Evolutionary conservation across 2,329 filamentous ascomycete genomes (phyloP), one percentile per base, ranked within the genome.

Genomic region (Colletotrichum sp.): DNA sequence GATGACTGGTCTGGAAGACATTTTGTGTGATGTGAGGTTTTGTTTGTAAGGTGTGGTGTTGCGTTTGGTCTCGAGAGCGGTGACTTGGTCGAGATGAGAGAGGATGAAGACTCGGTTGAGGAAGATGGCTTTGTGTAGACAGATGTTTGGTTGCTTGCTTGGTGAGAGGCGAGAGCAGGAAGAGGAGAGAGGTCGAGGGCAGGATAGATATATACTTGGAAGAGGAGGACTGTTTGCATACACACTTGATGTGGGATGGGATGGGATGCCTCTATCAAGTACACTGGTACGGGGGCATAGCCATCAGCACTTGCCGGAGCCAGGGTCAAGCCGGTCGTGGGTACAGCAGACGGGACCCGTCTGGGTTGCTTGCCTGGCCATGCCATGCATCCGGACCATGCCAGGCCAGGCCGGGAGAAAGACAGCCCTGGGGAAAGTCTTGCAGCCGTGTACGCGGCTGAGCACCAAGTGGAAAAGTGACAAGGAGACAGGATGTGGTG

Each of bases 1-100:
- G 70, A 84, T 78, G 66, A 83, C 80, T 55, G 76, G 77, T 74
- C 77, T 77, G 65, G 70, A 71, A 62, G 77, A 65, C 77, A 68
- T 72, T 55, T 70, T 78, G 26, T 32, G 28, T 34, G 30, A 28
- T 52, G 48, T 66, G 34, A 48, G 26, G 34, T 36, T 12, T 30
- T 30, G 21, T 38, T 65, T 36, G 8, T 56, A 55, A 15, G n/a
- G 36, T 13, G 56, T 62, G n/a, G 30, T 62, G 30, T 16, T 18
- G 55, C 28, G 21, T 6, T 62, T 61, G 28, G 4, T 13, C 7
- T 61, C 38, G 18, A 52, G n/a, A 18, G 13, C 43, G 43, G 18
- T 15, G 58, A n/a, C 55, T 58, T 12, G 56, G 28, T 34, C 18
- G 12, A 21, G 30, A 8, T 10, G 58, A 34, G 12, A 21, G 12